Evolutionary conservation across 495 filamentous ascomycete genomes (phyloP), one percentile per base, ranked within the genome.

Genomic region (Lasiosphaeria miniovina): DNA sequence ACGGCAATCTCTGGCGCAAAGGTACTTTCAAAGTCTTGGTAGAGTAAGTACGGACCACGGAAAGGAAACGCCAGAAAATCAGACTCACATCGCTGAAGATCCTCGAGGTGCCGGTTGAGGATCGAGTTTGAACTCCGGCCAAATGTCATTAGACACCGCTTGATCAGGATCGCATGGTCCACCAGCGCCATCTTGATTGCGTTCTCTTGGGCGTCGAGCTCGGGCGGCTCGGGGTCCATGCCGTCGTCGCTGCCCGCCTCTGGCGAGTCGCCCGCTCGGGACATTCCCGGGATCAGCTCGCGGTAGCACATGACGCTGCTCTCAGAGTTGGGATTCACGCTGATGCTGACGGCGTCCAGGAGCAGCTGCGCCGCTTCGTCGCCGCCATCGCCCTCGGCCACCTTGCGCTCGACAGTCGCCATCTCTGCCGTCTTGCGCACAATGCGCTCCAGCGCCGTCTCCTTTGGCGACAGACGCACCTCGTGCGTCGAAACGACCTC

Each of bases 401-500:
- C 80, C 43, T 85, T 83, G 66, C 86, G 88, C 68, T 95, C 91
- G 8, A 96, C 72, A 10, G 80, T 64, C 9, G 82, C 76, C 74
- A 98, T 80, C 70, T 98, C 95, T 52, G 87, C 82, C 10, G 93
- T 94, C 79, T 97, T 97, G 54, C 91, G 84, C 67, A 88, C 86
- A 40, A 95, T 90, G n/a, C 93, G 84, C 70, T 97, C 93, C 49
- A 98, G 82, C 4, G 90, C 94, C 6, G 91, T 93, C 67, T 98
- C 88, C 59, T 93, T 75, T 8, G 93, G 89, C 31, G 84, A 82
- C 12, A 96, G 71, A 3, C 80, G 79, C 24, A 90, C 69, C 34
- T 85, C 84, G n/a, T 67, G 65, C n/a, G 82, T 78, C 4, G 80
- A 71, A 10, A 95, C 71, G 57, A 98, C 87, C 74, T 98, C 94